These are phyloP conservation scores for Nectriaceae sp. DNA, from an alignment of 2,329 filamentous ascomycete genomes.

Conservation along the genomic window DNA sequence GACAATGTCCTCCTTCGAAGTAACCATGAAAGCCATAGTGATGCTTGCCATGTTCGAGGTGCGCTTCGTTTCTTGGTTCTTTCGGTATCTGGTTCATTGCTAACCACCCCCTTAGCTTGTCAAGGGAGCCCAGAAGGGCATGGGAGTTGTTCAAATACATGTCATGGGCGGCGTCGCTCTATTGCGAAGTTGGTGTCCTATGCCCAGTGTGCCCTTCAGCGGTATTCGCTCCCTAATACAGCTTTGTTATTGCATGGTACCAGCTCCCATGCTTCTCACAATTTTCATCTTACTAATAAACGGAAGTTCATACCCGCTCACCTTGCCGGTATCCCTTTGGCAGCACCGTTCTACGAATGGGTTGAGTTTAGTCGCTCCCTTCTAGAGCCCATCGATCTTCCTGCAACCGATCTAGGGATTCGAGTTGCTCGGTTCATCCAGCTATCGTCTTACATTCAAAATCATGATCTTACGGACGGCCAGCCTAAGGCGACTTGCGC, in stretches of 20 bases:
- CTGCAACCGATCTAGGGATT: conserved; percentile 43
- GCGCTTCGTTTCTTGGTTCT: conserved; percentile 23
- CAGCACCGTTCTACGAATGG: conserved; percentile 45
- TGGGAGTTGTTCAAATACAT: conserved; percentile 57
- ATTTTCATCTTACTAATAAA: conserved; percentile 7
- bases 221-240: conserved; percentile 56
- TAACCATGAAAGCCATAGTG: conserved; percentile 54
- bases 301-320: conserved; percentile 48
- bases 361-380: conserved; percentile 39
- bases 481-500: conserved; percentile 34
- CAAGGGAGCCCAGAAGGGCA: conserved; percentile 47
- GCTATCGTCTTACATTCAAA: conserved; percentile 38
- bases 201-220: conserved; percentile 38
- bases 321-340: conserved; percentile 40
- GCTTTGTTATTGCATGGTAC: conserved; percentile 57
- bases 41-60: conserved; percentile 65
- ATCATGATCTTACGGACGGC: conserved; percentile 39
- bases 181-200: conserved; percentile 48
- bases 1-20: conserved; percentile 38
- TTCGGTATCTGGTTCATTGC: too few species aligned
- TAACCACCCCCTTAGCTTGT: conserved; percentile 38
- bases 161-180: conserved; percentile 61
- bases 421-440: conserved; percentile 43
- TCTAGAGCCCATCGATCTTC: conserved; percentile 39
- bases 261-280: not conserved